Evolutionary conservation across 2,329 filamentous ascomycete genomes (phyloP).

Genomic region (Penicillium sp.): DNA sequence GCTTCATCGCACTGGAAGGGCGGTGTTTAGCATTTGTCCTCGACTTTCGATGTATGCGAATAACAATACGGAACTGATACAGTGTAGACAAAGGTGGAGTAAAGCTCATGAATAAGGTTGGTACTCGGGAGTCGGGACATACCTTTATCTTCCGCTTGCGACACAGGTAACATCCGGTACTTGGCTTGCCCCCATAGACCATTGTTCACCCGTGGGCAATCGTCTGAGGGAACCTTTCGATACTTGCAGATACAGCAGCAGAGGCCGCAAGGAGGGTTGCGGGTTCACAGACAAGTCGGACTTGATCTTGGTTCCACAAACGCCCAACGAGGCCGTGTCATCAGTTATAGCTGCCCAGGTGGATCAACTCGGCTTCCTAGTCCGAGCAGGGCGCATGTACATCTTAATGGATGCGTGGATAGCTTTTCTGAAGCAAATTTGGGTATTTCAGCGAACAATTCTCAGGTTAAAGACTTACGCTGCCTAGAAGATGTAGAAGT

Average conservation of each 20-base stretch:
- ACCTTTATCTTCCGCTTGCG: conserved; percentile 43
- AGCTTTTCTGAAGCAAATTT: neutral
- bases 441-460: neutral
- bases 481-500: neutral
- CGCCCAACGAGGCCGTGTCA: conserved; percentile 7
- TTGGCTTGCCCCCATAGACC: conserved; percentile 43
- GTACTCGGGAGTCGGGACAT: conserved; percentile 21
- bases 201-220: conserved; percentile 24
- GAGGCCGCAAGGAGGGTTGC: neutral
- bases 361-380: conserved; percentile 19
- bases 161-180: conserved; percentile 41
- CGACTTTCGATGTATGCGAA: neutral
- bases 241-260: neutral
- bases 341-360: neutral
- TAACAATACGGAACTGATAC: neutral
- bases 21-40: neutral
- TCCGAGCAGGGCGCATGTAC: conserved; percentile 11
- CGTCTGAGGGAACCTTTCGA: neutral
- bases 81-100: neutral
- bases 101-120: neutral
- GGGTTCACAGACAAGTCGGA: conserved; percentile 1
- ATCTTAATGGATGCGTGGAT: conserved; percentile 10
- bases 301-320: conserved; percentile 13
- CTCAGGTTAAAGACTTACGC: neutral
- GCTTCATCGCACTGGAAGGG: conserved; percentile 36